These are phyloP conservation scores for Penicillium sp. DNA, from an alignment of 2,329 filamentous ascomycete species.

Conservation along the genomic window DNA sequence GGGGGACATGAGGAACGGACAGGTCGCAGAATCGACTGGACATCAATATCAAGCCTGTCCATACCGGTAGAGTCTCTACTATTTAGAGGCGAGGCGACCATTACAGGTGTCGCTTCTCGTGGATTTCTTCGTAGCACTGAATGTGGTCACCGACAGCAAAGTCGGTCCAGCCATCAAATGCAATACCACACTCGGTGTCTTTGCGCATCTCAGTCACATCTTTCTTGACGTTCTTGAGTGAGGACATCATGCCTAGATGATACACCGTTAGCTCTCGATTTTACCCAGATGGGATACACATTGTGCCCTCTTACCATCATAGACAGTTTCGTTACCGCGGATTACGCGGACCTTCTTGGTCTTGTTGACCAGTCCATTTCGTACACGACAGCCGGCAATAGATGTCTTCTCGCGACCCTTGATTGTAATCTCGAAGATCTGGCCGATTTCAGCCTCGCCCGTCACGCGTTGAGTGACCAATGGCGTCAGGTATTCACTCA, in stretches of 20 bases:
- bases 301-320: constrained; percentile 62
- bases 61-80: no score
- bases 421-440: constrained; percentile 77
- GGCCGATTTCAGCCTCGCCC: constrained; percentile 80
- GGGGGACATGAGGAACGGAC: no score
- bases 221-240: constrained; percentile 88
- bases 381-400: constrained; percentile 81
- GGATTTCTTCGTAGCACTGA: constrained; percentile 76
- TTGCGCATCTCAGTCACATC: constrained; percentile 85
- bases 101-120: constrained; percentile 58
- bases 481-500: constrained; percentile 66
- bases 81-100: not conserved
- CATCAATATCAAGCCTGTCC: no score
- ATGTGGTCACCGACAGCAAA: constrained; percentile 77
- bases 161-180: constrained; percentile 71
- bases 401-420: constrained; percentile 64
- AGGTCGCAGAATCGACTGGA: no score
- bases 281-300: no score
- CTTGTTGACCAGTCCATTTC: constrained; percentile 68
- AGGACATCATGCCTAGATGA: constrained; percentile 62
- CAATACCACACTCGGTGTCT: constrained; percentile 87
- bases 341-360: constrained; percentile 64
- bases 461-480: constrained; percentile 63
- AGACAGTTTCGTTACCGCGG: constrained; percentile 64
- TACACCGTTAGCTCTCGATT: not conserved